Percentiles rank a stretch among this genome's conserved stretches.
Evolutionary conservation across 768 basidiomycete genomes (phyloP).

Genomic region (Termitomyces sp.): DNA sequence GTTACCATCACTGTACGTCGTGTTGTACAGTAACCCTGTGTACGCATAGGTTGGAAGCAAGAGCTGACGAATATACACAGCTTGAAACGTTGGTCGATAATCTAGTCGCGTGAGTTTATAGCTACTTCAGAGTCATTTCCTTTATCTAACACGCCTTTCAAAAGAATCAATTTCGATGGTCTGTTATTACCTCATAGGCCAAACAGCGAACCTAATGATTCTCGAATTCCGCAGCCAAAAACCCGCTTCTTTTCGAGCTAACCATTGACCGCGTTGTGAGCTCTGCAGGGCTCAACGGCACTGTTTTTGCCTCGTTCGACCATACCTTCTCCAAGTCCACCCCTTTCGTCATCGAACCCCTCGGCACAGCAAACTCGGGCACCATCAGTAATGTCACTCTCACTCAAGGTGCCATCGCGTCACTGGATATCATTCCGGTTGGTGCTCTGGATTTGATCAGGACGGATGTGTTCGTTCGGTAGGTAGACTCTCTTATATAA

Average conservation of each 20-base stretch:
- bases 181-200: neutral
- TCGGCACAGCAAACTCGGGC: conserved; percentile 57
- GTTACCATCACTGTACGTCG: conserved; percentile 35
- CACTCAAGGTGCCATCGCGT: conserved; percentile 46
- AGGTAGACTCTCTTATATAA: conserved; percentile 4
- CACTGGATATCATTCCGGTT: conserved; percentile 54
- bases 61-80: conserved; percentile 23
- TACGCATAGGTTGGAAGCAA: neutral
- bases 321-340: conserved; percentile 46
- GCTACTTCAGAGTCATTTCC: neutral
- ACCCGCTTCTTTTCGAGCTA: conserved; percentile 45
- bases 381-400: conserved; percentile 54
- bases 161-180: conserved; percentile 39
- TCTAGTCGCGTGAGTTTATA: conserved; percentile 31
- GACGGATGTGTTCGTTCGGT: conserved; percentile 39
- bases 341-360: conserved; percentile 49
- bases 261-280: conserved; percentile 41
- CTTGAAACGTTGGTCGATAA: conserved; percentile 36
- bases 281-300: conserved; percentile 49
- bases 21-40: neutral
- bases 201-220: neutral
- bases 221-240: conserved; percentile 29
- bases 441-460: conserved; percentile 50
- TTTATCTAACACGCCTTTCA: neutral
- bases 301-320: conserved; percentile 57